These are phyloP conservation scores for Trametes maxima DNA, from an alignment of 768 basidiomycete species.

Conservation along the genomic window DNA sequence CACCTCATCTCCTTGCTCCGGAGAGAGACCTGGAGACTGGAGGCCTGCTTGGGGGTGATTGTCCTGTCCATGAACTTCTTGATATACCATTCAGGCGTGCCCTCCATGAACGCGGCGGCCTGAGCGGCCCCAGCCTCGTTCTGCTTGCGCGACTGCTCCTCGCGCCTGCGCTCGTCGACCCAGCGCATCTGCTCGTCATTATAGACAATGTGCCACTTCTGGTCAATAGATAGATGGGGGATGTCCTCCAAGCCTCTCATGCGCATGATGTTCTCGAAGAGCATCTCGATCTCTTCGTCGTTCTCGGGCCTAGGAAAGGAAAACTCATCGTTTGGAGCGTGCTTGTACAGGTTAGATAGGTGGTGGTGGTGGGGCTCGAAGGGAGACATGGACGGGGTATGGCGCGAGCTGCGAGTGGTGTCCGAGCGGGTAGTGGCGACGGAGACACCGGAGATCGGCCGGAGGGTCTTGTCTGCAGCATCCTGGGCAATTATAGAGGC, in stretches of 20 bases:
- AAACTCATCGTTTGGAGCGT: conserved; percentile 56
- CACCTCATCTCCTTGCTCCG: conserved; percentile 83
- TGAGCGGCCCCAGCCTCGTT: conserved; percentile 52
- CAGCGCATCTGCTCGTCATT: conserved; percentile 81
- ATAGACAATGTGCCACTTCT: conserved; percentile 92
- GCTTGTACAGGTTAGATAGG: conserved; percentile 45
- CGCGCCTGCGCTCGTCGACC: conserved; percentile 68
- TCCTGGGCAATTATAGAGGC: conserved; percentile 36
- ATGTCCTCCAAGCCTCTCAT: conserved; percentile 67
- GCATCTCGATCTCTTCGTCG: conserved; percentile 74
- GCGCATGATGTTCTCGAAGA: conserved; percentile 78
- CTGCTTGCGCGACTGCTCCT: conserved; percentile 62
- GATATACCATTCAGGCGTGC: conserved; percentile 92
- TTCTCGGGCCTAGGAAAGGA: conserved; percentile 74
- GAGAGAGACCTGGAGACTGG: conserved; percentile 72
- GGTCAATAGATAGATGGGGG: conserved; percentile 65
- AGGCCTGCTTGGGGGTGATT: conserved; percentile 79
- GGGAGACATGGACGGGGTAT: conserved; percentile 57
- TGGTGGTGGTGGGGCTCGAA: conserved; percentile 59
- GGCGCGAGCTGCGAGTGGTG: conserved; percentile 59
- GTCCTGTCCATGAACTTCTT: conserved; percentile 87
- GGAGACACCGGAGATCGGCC: conserved; percentile 39
- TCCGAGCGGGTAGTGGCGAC: conserved; percentile 56
- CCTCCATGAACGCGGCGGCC: conserved; percentile 53
- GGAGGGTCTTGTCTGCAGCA: conserved; percentile 34